These are phyloP conservation scores for Pseudonitzschia multiseries DNA, from an alignment of 108 stramenopile genomes.

Conservation along the genomic window DNA sequence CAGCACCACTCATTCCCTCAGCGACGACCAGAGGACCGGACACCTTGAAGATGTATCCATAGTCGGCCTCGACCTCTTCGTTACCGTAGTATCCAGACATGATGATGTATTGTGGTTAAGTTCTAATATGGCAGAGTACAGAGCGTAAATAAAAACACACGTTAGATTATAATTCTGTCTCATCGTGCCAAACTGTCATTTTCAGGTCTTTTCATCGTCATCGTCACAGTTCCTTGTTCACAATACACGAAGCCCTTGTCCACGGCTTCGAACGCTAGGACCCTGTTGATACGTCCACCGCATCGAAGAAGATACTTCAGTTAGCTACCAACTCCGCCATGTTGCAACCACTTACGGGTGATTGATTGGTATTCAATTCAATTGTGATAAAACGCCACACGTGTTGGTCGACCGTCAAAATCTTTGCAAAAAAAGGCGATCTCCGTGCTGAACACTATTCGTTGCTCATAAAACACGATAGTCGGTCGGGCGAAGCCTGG, in stretches of 20 bases:
- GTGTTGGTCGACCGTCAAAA: not conserved
- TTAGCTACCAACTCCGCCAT: not conserved
- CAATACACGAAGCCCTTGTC: too few relatives aligned
- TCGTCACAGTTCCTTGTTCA: too few relatives aligned
- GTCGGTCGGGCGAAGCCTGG: not conserved
- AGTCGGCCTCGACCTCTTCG: conserved; percentile 92
- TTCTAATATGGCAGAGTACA: not conserved
- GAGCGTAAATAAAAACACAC: too few relatives aligned
- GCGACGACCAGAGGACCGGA: conserved; percentile 98
- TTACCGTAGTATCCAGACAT: conserved; percentile 13
- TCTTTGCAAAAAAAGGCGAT: not conserved
- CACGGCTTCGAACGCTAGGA: too few relatives aligned
- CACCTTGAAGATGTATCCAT: conserved; percentile 98
- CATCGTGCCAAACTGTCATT: too few relatives aligned
- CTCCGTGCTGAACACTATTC: not conserved
- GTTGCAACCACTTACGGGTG: not conserved
- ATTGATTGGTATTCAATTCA: not conserved
- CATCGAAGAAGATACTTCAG: too few relatives aligned
- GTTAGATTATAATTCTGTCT: too few relatives aligned
- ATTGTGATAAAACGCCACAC: not conserved
- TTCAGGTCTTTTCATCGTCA: too few relatives aligned
- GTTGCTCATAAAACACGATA: not conserved
- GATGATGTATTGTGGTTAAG: not conserved
- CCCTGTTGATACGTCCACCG: too few relatives aligned
- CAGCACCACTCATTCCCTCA: conserved; percentile 97